Evolutionary conservation across 768 basidiomycete genomes (phyloP), one percentile per base, ranked within the genome.

Genomic region (Brasilioporus rufonigricans): DNA sequence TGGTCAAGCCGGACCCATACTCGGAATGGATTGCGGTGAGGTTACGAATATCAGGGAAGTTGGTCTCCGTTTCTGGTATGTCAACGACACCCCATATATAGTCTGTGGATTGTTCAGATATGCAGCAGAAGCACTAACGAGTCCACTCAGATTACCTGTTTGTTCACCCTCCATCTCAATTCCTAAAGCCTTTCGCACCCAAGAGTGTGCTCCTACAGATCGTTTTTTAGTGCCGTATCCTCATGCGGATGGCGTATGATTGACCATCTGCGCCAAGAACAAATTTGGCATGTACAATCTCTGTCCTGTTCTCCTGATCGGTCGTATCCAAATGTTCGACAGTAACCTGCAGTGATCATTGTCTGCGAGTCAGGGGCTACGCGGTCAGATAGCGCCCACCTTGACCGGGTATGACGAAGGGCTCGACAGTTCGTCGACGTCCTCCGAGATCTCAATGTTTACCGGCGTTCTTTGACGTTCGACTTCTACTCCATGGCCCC

Each of bases 21-120:
- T 77, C 76, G 0, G 88, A 89, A 66, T 91, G 88, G n/a, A 91
- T 80, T 0, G 73, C 82, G 45, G 74, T 74, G 59, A 75, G 77
- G 52, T 83, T 84, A 18, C 89, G 82, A 55, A 88, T 84, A 65
- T 91, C 88, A 0, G 90, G 90, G 55, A 91, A 89, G 63, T 90
- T 74, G 1, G 88, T 89, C n/a, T n/a, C n/a, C n/a, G n/a, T n/a
- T n/a, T 84, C 78, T 0, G 85, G 85, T 24, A 82, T 74, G 68
- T 91, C 91, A n/a, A 91, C 71, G 4, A 93, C 91, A 4, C 91
- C 91, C 91, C 91, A 93, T 19, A 92, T 77, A 53, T 80, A 86
- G 50, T 91, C 85, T 71, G 76, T 18, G n/a, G 14, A 27, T 52
- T 27, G 5, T 5, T 58, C 9, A 55, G 36, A 10, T 18, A 31